Evolutionary conservation across 1,139 yeast species (phyloP), one percentile per base, ranked within the genome.

Genomic region (Williopsis jadinii): DNA sequence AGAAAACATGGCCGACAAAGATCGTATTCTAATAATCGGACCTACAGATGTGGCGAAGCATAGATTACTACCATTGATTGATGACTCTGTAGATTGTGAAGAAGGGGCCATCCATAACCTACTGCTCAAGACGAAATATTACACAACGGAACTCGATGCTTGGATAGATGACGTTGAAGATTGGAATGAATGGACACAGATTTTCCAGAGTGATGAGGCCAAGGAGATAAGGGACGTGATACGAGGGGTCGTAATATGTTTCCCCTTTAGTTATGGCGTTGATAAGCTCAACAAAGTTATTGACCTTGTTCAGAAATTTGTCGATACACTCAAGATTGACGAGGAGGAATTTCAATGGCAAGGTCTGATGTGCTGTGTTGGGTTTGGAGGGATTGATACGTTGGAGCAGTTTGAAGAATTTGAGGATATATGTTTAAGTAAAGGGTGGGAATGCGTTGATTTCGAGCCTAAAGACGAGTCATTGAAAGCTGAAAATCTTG

Each of bases 121-220:
- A 2, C 28, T 36, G 10, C 31, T 49, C 3, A 42, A 39, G 11
- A 63, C 59, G 8, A 61, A 58, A 45, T 62, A 63, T 44, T 62
- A 59, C 41, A 34, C 44, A 10, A 47, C 54, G 0, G 30, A 32
- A 0, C 48, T 51, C 19, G 65, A 61, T 34, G 42, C 60, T 2
- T 63, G 63, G 50, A 44, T 63, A n/a, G 66, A 61, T 41, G 52
- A 48, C 8, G 50, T 41, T 32, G 54, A 48, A 9, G 42, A 39
- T 13, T 34, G 61, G 14, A 40, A 42, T 1, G 44, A 43, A 10
- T 63, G 66, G 66, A 15, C 51, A 2, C 28, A 32, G 1, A 63
- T 59, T 12, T 50, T 60, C 35, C 12, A 19, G 2, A 31, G 42
- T 8, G 46, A 44, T 2, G 63, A 58, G 14, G 59, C 50, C 35